phyloP scores from a whole-genome alignment of 2,329 filamentous ascomycete species.

The Exophiala calicioides region DNA sequence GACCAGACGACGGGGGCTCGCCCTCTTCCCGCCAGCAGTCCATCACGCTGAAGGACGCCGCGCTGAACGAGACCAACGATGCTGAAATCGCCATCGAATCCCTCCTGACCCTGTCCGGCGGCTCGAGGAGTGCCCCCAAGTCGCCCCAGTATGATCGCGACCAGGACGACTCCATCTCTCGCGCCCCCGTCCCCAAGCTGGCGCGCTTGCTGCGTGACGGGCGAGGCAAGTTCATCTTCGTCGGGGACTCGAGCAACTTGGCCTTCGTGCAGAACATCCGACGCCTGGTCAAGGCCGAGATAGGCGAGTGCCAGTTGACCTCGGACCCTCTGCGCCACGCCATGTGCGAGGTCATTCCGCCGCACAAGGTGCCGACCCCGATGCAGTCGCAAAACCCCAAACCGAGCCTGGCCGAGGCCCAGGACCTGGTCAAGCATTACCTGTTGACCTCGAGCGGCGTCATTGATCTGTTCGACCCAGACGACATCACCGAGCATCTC shows the following conservation, averaged over 20 bases:
- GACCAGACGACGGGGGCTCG: constrained; percentile 1
- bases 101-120: constrained; percentile 30
- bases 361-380: constrained; percentile 19
- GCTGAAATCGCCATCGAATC: constrained; percentile 33
- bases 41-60: constrained; percentile 25
- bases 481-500: constrained; percentile 45
- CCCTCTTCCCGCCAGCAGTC: constrained; percentile 20
- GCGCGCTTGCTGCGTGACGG: constrained; percentile 53
- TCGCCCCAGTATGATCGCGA: constrained; percentile 21
- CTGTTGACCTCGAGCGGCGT: constrained; percentile 50
- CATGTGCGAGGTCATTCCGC: constrained; percentile 39
- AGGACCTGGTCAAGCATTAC: constrained; percentile 46
- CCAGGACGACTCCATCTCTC: constrained; percentile 21
- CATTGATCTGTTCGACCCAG: constrained; percentile 51
- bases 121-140: constrained; percentile 28
- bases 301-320: constrained; percentile 45
- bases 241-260: constrained; percentile 56
- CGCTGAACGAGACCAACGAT: constrained; percentile 28
- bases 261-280: constrained; percentile 56
- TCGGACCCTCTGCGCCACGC: constrained; percentile 44
- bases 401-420: constrained; percentile 43
- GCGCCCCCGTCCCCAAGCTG: constrained; percentile 43
- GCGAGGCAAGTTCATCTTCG: constrained; percentile 56
- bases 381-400: constrained; percentile 27
- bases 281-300: constrained; percentile 50